Conservation (phyloP, 176 grass and related monocot species). For the Canna indica region DNA sequence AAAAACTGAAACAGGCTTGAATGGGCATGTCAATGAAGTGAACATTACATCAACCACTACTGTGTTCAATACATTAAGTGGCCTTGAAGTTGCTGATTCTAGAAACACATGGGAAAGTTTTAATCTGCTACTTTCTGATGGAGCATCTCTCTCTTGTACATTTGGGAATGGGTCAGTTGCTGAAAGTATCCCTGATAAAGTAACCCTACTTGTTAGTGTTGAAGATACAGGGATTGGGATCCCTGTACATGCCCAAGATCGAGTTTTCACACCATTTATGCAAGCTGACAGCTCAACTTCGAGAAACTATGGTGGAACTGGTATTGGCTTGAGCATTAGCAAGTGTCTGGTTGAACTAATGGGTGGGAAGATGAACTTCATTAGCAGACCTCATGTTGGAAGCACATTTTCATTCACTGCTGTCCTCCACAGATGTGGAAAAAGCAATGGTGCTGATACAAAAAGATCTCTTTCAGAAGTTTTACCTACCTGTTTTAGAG, state of each 20-base stretch:
- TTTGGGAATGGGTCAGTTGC: conserved; percentile 21
- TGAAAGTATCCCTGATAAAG: conserved; percentile 32
- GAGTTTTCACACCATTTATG: conserved; percentile 95
- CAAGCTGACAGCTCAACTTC: conserved; percentile 95
- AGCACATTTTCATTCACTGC: conserved; percentile 93
- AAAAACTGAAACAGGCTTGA: conserved; percentile 37
- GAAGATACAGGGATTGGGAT: conserved; percentile 98
- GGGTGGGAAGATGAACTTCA: conserved; percentile 82
- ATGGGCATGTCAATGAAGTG: conserved; percentile 47
- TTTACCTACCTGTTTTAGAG: conserved; percentile 65
- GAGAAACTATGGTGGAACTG: conserved; percentile 82
- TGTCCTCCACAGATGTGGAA: conserved; percentile 38
- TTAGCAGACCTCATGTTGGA: conserved; percentile 57
- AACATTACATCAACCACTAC: conserved; percentile 25
- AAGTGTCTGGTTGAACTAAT: conserved; percentile 88
- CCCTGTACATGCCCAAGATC: conserved; percentile 60
- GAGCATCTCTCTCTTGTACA: conserved; percentile 24
- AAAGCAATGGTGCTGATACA: conserved; percentile 33
- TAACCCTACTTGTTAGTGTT: conserved; percentile 78
- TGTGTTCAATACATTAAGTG: conserved; percentile 71
- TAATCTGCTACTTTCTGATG: conserved; percentile 50
- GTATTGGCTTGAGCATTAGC: conserved; percentile 94
- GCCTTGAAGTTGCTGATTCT: conserved; percentile 76
- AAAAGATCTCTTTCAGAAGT: conserved; percentile 43
- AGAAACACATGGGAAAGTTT: conserved; percentile 89